Base-by-base conservation (phyloP, 495 filamentous ascomycete species). In the Tuber umbilicatum region DNA sequence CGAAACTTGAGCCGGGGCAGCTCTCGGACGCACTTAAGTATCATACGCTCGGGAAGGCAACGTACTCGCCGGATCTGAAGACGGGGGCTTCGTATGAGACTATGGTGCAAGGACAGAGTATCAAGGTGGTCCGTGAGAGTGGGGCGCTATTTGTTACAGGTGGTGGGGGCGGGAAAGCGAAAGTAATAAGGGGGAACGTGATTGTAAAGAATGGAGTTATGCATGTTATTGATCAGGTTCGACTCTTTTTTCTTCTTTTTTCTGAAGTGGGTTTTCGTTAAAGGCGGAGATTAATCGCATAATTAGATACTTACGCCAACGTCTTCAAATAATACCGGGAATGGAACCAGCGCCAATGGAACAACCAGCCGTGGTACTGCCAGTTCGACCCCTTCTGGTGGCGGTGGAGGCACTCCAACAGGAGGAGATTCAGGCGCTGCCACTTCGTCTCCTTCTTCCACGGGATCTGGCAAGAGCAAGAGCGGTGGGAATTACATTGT, bases 121-220 rank as follows among this genome's bases (percentile, higher is more conserved):
- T 64, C 55, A 64, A 64, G 16, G 55, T 64, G 1, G 2, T 19
- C 31, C 55, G 55, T 64, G 55, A 64, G 4, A 14, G 12, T 4
- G 55, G 27, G 17, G 4, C 55, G 6, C 27, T 64, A 7, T 64
- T 5, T 19, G 2, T 64, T 35, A 16, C 27, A 31, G 14, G 55
- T 7, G 31, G 14, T 27, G 55, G 55, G 27, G 55, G 55, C 7
- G 55, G 55, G 4, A 64, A 64, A 35, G 55, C 55, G 14, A 64
- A 64, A 17, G 55, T 64, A 2, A 14, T 64, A 27, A 64, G 27
- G 55, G 55, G 55, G 31, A 64, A 64, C 35, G 55, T 64, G 27
- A 64, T 64, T 64, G 55, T 64, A 1, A 64, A 64, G 55, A 64
- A 64, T 64, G 55, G 55, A 16, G 55, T 64, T 31, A 64, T 64